phyloP scores from a whole-genome alignment of 2,329 filamentous ascomycete genomes.

The Thelonectria discophora region DNA sequence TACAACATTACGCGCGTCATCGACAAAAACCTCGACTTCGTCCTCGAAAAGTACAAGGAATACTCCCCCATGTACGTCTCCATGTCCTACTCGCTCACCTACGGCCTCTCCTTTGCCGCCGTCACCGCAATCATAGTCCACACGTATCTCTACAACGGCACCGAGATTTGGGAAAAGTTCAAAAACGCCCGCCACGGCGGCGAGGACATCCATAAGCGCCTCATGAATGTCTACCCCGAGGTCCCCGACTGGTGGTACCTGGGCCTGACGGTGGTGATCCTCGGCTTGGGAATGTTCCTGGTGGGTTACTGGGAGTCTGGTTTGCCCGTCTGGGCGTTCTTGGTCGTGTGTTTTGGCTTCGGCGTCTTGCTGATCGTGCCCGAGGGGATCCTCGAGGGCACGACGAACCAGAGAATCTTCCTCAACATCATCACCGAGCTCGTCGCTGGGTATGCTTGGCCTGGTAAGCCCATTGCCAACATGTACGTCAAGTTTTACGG shows the following conservation, averaged over 20 bases:
- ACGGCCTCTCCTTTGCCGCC: conserved; percentile 18
- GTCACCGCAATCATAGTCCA: conserved; percentile 22
- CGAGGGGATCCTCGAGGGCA: conserved; percentile 22
- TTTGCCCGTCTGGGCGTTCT: conserved; percentile 21
- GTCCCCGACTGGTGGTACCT: conserved; percentile 24
- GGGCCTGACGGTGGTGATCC: conserved; percentile 8
- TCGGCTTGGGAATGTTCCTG: conserved; percentile 21
- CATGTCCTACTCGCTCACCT: conserved; percentile 20
- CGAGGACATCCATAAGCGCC: conserved; percentile 19
- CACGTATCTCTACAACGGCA: conserved; percentile 21
- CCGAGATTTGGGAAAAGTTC: conserved; percentile 23
- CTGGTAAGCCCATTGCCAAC: conserved; percentile 24
- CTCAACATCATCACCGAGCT: conserved; percentile 23
- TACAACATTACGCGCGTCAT: conserved; percentile 19
- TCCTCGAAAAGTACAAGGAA: conserved; percentile 17
- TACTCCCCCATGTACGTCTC: conserved; percentile 25
- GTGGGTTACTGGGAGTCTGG: conserved; percentile 22
- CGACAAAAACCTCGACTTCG: conserved; percentile 17
- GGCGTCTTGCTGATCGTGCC: conserved; percentile 17
- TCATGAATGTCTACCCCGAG: conserved; percentile 22
- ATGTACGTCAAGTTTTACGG: conserved; percentile 25
- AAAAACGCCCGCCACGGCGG: conserved; percentile 21
- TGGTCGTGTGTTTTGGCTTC: conserved; percentile 20
- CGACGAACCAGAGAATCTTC: conserved; percentile 24
- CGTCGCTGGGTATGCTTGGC: conserved; percentile 21